Base-by-base conservation (phyloP, 768 basidiomycete species). In the Russula brevipes region DNA sequence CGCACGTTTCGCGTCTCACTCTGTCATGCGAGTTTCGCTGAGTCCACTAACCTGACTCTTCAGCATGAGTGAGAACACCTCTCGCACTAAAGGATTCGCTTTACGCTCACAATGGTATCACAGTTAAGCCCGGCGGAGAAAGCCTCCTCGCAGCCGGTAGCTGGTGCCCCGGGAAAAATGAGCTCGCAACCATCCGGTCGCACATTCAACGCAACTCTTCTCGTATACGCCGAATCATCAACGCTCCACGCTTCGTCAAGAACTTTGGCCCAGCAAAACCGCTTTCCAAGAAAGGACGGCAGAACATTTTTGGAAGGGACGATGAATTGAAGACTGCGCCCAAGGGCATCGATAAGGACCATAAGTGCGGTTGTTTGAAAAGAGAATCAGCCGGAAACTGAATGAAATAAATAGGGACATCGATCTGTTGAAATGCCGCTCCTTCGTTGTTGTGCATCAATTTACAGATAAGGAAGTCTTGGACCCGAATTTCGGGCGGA, bases 251-350 rank as follows among this genome's bases (percentile, higher is more conserved):
- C 30, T 98, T 99, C 69, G 87, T 89, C 42, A 73, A 80, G 51
- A 77, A 84, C 65, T 98, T 96, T 68, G 96, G 94, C 0, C 77
- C 84, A 57, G 79, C 92, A 0, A 77, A 75, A 54, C 85, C 84
- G 1, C 77, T 83, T 66, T 77, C 83, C 16, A 80, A 87, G 59
- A 88, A 89, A 17, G 74, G 77, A 59, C 76, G 86, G 55, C 81
- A 82, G 70, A 96, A 81, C 70, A 83, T 99, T 2, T 99, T 95
- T 73, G 95, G 96, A 0, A 72, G 74, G 60, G 92, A 95, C 2
- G 94, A 93, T 68, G 87, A 93, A 71, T 76, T 97, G 36, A 98
- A 97, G 76, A 85, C 84, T 0, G 91, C 94, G 5, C 95, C 95
- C 1, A 98, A 97, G 70, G 95, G 94, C 0, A 76, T 96, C 9